These are phyloP conservation scores for Mimosa pudica DNA, from an alignment of 306 rosid species.

Conservation along the genomic window DNA sequence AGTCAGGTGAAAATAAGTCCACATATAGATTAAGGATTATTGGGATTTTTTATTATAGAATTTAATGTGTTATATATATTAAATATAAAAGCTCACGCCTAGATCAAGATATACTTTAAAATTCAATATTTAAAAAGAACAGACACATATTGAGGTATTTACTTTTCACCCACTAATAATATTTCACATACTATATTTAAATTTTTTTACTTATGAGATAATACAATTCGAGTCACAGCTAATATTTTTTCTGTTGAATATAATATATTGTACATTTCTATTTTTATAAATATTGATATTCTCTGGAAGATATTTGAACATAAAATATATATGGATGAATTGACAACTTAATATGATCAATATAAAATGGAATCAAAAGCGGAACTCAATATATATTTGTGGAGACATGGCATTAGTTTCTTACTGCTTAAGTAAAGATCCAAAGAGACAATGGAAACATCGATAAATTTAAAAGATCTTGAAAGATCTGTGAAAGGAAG, in stretches of 20 bases:
- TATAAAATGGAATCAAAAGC: background rate
- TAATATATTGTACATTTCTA: background rate
- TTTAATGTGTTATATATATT: background rate
- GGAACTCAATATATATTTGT: background rate
- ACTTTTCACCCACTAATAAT: background rate
- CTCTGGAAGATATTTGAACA: background rate
- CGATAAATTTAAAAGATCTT: conserved; percentile 10
- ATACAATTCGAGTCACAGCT: background rate
- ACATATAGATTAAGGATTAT: too few species aligned
- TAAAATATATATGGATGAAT: background rate
- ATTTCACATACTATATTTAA: too few species aligned
- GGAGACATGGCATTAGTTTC: conserved; percentile 3
- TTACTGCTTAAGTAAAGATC: background rate
- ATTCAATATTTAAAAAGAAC: background rate
- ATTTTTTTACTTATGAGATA: too few species aligned
- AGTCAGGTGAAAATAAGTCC: background rate
- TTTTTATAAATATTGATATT: background rate
- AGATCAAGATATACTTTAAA: background rate
- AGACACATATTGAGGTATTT: background rate
- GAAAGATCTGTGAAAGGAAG: background rate
- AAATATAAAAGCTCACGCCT: background rate
- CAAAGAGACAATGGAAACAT: background rate
- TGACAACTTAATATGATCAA: background rate
- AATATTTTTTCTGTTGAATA: too few species aligned
- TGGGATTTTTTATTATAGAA: too few species aligned